Base-by-base conservation (phyloP, 2,329 filamentous ascomycete genomes). In the Pestalotiopsis fici region DNA sequence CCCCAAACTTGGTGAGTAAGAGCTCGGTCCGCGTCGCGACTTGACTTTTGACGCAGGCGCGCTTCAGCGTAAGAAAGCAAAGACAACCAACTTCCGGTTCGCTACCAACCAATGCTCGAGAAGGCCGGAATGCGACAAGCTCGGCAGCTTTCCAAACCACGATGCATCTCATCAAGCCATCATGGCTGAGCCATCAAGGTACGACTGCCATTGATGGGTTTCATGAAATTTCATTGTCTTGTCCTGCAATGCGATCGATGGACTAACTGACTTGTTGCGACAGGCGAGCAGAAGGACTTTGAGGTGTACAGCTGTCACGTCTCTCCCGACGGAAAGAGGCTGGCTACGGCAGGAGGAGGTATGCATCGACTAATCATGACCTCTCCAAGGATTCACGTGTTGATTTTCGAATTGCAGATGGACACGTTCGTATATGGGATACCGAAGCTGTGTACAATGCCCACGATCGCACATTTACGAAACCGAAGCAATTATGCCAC, bases 281-380 rank as follows among this genome's bases (percentile, higher is more conserved):
- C 68, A 93, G 92, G 95, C 78, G 96, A 99, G 84, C 93, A 97
- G 79, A 98, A 98, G 78, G 95, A 98, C 79, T 97, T 97, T 78
- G 96, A 99, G 82, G 95, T 98, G 72, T 99, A 98, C 84, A 97
- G 94, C 83, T 98, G 95, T 80, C 93, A 98, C 85, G 90, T 99
- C 71, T 99, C 96, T 31, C 93, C 96, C 15, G 96, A 99, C 82
- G 96, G 95, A 72, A 91, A 90, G 77, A 90, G 96, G 71, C 87
- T 99, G 67, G 96, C 95, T 61, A 98, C 96, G 23, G 96, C 95
- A 69, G 96, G 95, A 75, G 95, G 96, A 87, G 92, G 92, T 94
- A 83, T 79, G 89, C 75, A 64, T 66, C 11, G 12, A 12, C 35
- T 9, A 4, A 31, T 5, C 23, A 23, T 9, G 18, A 13, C 7